Percentiles rank a stretch among this genome's conserved stretches.
Evolutionary conservation across 805 yeast genomes (phyloP).

Genomic region (Monosporozyma aquatica): DNA sequence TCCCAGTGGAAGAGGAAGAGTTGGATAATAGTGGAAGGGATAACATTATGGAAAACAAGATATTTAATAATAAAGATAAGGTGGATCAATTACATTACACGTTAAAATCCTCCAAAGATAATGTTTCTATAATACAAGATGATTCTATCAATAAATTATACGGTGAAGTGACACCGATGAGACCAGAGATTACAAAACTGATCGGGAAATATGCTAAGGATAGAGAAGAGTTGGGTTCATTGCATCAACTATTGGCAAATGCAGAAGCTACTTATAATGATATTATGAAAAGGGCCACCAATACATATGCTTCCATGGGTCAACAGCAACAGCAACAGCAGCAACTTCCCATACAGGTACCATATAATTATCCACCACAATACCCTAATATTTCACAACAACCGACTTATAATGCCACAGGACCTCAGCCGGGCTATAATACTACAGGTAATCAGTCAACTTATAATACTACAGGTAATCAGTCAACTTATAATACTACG

Average conservation of each 20-base stretch:
- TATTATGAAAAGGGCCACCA: slow-evolving; percentile 48
- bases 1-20: slow-evolving; percentile 63
- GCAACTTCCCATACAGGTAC: slow-evolving; percentile 33
- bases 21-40: not conserved
- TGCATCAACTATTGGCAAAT: slow-evolving; percentile 59
- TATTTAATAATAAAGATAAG: slow-evolving; percentile 47
- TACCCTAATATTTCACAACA: not conserved
- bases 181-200: slow-evolving; percentile 63
- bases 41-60: slow-evolving; percentile 38
- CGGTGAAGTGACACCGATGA: slow-evolving; percentile 59
- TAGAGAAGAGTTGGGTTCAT: slow-evolving; percentile 64
- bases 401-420: not conserved
- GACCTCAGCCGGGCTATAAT: not conserved
- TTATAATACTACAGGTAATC: no score
- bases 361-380: slow-evolving; percentile 6
- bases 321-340: slow-evolving; percentile 36
- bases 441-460: no score
- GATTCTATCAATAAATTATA: slow-evolving; percentile 68
- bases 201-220: slow-evolving; percentile 71
- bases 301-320: slow-evolving; percentile 23
- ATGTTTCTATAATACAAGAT: slow-evolving; percentile 36
- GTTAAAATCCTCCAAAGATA: slow-evolving; percentile 23
- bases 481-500: no score
- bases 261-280: slow-evolving; percentile 66
- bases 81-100: slow-evolving; percentile 51